Evolutionary conservation across 768 basidiomycete species (phyloP), one percentile per base, ranked within the genome.

Genomic region (Tricholoma saponaceum): DNA sequence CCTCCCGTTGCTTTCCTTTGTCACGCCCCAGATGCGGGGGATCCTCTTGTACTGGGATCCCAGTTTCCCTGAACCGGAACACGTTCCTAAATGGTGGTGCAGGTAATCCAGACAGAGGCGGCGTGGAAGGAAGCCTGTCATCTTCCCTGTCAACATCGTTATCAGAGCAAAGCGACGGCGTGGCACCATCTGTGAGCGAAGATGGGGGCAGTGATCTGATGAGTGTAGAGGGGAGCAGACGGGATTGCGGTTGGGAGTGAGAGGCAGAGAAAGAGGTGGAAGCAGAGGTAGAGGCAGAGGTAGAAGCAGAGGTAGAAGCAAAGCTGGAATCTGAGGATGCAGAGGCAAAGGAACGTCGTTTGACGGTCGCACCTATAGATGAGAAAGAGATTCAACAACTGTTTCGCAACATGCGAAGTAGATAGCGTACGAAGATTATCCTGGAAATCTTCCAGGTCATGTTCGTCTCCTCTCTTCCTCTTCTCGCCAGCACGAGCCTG

Each of bases 161-260:
- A 65, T 91, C 89, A 3, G 89, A 90, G 63, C 83, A 87, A 14
- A 91, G 73, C 0, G 88, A 90, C 0, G 89, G 89, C 0, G 89
- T 91, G 6, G 80, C 76, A 57, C 63, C 76, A 55, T 75, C 70
- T 5, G 71, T 62, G 56, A 67, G 58, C 28, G 71, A 66, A 6
- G 65, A 58, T 18, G 70, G 62, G 43, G 67, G 65, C 56, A 65
- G 66, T 5, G 56, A 30, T 43, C 55, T 54, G 41, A n/a, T 57
- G 23, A 60, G 53, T 18, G 59, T 59, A 9, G 63, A 59, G n/a
- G 63, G 30, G 13, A 61, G 35, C 8, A 60, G 59, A 51, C 64
- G 68, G 2, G 68, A 59, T 18, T 66, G 64, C 12, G 65, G 61
- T 20, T 61, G 60, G 0, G 61, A 58, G n/a, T 60, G 63, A 55